Base-by-base conservation (phyloP, 257 asterid species). In the Nicotiana otophora region DNA sequence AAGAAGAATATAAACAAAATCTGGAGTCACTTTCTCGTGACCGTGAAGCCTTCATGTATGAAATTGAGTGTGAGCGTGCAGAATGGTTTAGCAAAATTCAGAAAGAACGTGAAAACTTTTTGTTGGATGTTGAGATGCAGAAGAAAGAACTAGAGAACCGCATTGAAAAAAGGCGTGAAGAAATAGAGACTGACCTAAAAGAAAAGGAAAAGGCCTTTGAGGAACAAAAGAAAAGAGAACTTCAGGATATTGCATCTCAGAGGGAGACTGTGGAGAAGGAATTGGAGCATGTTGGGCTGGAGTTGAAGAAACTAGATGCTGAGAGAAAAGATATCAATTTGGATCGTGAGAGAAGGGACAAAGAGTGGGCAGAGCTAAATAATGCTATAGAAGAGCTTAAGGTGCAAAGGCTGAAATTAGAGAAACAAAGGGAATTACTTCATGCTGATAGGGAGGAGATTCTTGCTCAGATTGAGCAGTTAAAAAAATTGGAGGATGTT, bases 371-470 rank as follows among this genome's bases (percentile, higher is more conserved):
- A 28, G 96, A 93, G 92, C 88, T 96, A 82, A 91, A 90, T 81
- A 89, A 67, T 39, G 92, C 93, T 7, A 92, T 94, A 42, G 96
- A 93, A 83, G 97, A 92, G 86, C 97, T 96, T 74, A 90, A 88
- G 89, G 87, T 85, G 85, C 99, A 96, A 86, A 92, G 98, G 69
- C 90, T 92, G 85, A 96, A 91, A 84, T 85, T 96, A 87, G 99
- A 93, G 92, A 93, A 93, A 85, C 98, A 96, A 87, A 90, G 99
- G 88, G 98, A 93, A 87, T 87, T 90, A 65, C 89, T 96, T 39
- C 94, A 86, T 72, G 93, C 94, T 80, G 99, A 96, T 76, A 90
- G 99, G 83, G 88, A 86, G 85, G 97, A 93, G 77, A 94, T 96
- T 80, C 91, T 94, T 82, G 79, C 90, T 85, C 98, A 88, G 87